Percentiles rank a stretch among this genome's conserved stretches.
phyloP scores from a whole-genome alignment of 495 filamentous ascomycete genomes.

The Penicillium lagena region DNA sequence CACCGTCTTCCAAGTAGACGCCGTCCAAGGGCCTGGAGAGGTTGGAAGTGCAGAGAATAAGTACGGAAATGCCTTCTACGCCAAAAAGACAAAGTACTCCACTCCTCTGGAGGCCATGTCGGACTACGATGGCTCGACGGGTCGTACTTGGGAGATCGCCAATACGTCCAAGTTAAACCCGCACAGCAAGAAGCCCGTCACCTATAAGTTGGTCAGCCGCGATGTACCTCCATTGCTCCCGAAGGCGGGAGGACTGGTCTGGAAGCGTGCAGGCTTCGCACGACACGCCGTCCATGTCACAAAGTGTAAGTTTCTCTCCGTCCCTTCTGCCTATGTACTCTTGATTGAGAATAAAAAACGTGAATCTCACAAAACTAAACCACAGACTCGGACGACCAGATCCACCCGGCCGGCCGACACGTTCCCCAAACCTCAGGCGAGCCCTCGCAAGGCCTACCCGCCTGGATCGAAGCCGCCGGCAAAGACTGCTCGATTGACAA shows the following conservation, averaged over 20 bases:
- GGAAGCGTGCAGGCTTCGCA: constrained; percentile 92
- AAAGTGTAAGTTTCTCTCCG: constrained; percentile 56
- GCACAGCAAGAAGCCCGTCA: constrained; percentile 78
- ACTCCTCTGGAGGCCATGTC: constrained; percentile 66
- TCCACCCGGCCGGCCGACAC: constrained; percentile 88
- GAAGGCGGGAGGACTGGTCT: constrained; percentile 76
- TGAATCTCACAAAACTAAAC: too few species aligned
- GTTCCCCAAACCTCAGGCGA: constrained; percentile 90
- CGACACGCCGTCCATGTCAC: constrained; percentile 90
- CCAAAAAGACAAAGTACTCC: constrained; percentile 75
- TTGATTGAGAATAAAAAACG: too few species aligned
- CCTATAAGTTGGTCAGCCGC: constrained; percentile 86
- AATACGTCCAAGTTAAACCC: constrained; percentile 81
- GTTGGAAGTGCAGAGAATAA: constrained; percentile 78
- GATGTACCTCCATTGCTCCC: constrained; percentile 78
- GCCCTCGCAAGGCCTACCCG: constrained; percentile 68
- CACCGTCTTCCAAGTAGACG: constrained; percentile 80
- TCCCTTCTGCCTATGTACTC: neutral
- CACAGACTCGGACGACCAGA: constrained; percentile 73
- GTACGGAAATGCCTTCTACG: constrained; percentile 92
- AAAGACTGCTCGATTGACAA: constrained; percentile 70
- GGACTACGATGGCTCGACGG: constrained; percentile 75
- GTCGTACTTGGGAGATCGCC: constrained; percentile 85
- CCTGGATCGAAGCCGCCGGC: constrained; percentile 69
- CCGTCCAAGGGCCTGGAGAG: constrained; percentile 55